Base-by-base conservation (phyloP, 305 asterid genomes). In the Fraxinus albicans region DNA sequence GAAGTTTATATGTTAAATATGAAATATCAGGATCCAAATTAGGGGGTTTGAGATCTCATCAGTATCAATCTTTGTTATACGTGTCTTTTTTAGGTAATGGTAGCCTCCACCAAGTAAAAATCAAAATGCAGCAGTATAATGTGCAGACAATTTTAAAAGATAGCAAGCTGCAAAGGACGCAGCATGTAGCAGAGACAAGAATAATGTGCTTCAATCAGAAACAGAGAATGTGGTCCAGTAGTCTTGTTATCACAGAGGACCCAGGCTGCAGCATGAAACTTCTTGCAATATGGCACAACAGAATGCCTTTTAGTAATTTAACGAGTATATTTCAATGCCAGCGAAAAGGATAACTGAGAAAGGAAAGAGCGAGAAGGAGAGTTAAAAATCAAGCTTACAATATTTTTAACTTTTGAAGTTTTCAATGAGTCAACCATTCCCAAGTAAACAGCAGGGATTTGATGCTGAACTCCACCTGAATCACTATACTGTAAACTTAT, bases 401-500 rank as follows among this genome's bases (percentile, higher is more conserved):
- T 78, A 88, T 83, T 79, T 81, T 92, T 93, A 53, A 95, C 84
- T 86, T 91, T 90, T 82, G 89, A 81, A 86, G 94, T 86, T 90
- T 90, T 91, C 86, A 95, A 82, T 27, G 89, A 84, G 85, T 95
- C 97, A 91, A 97, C 90, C 85, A 88, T 87, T 86, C 99, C 98
- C 91, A 97, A 80, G 89, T 94, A 97, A 88, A 90, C 99, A 90
- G 97, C 94, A 83, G 98, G 96, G 83, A 91, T 91, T 87, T 87
- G 89, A 88, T 92, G 94, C 79, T 86, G 95, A 87, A 90, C 93
- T 86, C 98, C 98, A 76, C 87, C 94, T 81, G 90, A 81, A 89
- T 91, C 96, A 55, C 84, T 88, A 89, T 95, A 94, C 83, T 88
- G 97, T 87, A 97, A 86, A 82, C 95, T 91, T 86, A 97, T 85